Percentiles rank a stretch among this genome's conserved stretches.
These are phyloP conservation scores for Sphagnurus paluster DNA, from an alignment of 1,284 basidiomycete species.

Conservation along the genomic window DNA sequence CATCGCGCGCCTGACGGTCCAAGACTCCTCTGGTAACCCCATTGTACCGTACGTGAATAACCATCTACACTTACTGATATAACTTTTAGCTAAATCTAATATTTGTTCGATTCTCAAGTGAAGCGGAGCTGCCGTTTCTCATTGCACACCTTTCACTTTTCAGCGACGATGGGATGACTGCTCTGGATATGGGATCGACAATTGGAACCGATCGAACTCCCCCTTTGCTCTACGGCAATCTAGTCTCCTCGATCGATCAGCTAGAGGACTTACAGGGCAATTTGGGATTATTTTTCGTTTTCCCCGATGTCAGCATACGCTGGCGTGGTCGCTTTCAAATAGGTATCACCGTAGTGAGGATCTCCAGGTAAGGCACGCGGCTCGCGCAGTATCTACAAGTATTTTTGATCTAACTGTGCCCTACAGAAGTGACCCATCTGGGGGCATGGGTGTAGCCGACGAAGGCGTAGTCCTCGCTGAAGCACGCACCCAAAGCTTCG, in stretches of 20 bases:
- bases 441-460: slow-evolving; percentile 46
- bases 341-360: slow-evolving; percentile 70
- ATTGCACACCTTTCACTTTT: slow-evolving; percentile 77
- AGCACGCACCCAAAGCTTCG: slow-evolving; percentile 71
- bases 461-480: slow-evolving; percentile 64
- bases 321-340: slow-evolving; percentile 76
- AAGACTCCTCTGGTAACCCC: slow-evolving; percentile 65
- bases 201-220: slow-evolving; percentile 47
- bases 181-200: slow-evolving; percentile 57
- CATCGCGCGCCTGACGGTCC: slow-evolving; percentile 74
- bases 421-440: slow-evolving; percentile 50
- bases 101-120: slow-evolving; percentile 43
- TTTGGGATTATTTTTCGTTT: slow-evolving; percentile 81
- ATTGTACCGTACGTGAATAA: slow-evolving; percentile 63
- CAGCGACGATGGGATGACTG: slow-evolving; percentile 57
- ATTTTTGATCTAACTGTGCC: slow-evolving; percentile 9
- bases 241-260: slow-evolving; percentile 79
- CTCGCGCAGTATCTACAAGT: slow-evolving; percentile 1
- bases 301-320: slow-evolving; percentile 86
- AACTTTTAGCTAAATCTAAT: slow-evolving; percentile 2
- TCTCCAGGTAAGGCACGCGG: slow-evolving; percentile 66
- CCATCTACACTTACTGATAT: slow-evolving; percentile 2
- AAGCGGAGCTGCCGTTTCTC: slow-evolving; percentile 80
- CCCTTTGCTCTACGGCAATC: slow-evolving; percentile 78
- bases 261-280: slow-evolving; percentile 78